A percentile compares a stretch with the other conserved stretches of the same genome.
phyloP scores from a whole-genome alignment of 192 early-diverging fungal genomes.

The Podila epicladia region DNA sequence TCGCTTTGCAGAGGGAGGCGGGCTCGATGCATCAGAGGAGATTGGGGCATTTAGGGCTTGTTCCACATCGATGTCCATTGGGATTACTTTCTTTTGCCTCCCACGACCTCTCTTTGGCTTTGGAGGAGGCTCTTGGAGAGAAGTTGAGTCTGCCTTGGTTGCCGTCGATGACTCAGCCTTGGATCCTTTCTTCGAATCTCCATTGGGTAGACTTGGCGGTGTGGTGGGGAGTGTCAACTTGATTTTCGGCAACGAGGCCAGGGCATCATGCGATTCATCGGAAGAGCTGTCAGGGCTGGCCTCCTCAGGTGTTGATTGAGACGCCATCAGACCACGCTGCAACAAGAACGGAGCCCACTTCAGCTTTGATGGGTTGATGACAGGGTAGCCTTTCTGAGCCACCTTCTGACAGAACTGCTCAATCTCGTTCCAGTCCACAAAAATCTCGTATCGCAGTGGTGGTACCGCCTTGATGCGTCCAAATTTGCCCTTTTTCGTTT shows the following conservation, averaged over 20 bases:
- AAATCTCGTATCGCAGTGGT: constrained; percentile 56
- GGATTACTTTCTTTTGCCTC: not conserved
- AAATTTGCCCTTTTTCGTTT: constrained; percentile 41
- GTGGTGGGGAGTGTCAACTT: too few species aligned
- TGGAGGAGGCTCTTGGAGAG: too few species aligned
- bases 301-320: not conserved
- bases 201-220: too few species aligned
- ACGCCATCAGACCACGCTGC: constrained; percentile 51
- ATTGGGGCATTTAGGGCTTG: not conserved
- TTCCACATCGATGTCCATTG: not conserved
- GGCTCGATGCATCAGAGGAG: not conserved
- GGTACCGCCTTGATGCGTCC: constrained; percentile 25
- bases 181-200: constrained; percentile 20
- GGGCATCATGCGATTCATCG: not conserved
- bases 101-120: too few species aligned
- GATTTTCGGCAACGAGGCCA: not conserved
- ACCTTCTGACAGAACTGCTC: constrained; percentile 58
- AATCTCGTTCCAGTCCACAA: constrained; percentile 56
- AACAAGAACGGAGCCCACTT: constrained; percentile 77
- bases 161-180: too few species aligned
- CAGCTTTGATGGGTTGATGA: constrained; percentile 66
- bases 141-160: too few species aligned
- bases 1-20: not conserved
- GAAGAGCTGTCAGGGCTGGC: not conserved
- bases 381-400: constrained; percentile 59